Conservation (phyloP, 1,284 basidiomycete genomes). For the Ustanciosporium gigantosporum region DNA sequence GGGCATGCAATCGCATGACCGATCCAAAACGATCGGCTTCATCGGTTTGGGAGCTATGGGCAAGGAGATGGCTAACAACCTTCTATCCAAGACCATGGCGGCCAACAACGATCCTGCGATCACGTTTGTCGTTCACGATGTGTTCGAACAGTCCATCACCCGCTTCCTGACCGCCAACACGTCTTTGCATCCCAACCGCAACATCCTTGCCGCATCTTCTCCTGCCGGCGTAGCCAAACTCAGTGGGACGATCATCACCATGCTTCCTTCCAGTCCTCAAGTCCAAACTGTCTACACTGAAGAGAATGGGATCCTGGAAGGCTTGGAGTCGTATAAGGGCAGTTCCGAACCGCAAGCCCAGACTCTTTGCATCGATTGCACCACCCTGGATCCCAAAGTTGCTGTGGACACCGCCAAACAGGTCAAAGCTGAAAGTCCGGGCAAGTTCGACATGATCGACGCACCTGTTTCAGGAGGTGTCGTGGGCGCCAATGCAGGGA, state of each 20-base stretch:
- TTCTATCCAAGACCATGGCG: conserved; percentile 46
- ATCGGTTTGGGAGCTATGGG: conserved; percentile 57
- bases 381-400: conserved; percentile 78
- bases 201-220: conserved; percentile 52
- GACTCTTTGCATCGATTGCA: conserved; percentile 82
- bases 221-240: conserved; percentile 62
- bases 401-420: conserved; percentile 70
- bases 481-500: conserved; percentile 74
- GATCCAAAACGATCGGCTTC: conserved; percentile 54
- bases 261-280: conserved; percentile 84
- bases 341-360: conserved; percentile 8
- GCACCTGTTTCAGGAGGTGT: conserved; percentile 91
- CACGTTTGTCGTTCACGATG: conserved; percentile 48
- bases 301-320: conserved; percentile 62
- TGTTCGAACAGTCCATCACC: conserved; percentile 48
- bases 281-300: conserved; percentile 73
- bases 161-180: conserved; percentile 49
- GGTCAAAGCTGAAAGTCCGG: conserved; percentile 65
- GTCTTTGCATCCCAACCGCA: conserved; percentile 45
- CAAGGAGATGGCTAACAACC: conserved; percentile 51
- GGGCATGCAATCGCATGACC: conserved; percentile 15
- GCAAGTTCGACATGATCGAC: conserved; percentile 71
- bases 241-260: conserved; percentile 75
- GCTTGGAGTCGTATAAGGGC: conserved; percentile 17
- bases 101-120: conserved; percentile 24